Percentiles rank a stretch among this genome's conserved stretches.
Evolutionary conservation across 306 rosid species (phyloP).

Genomic region (Cucumis melo): DNA sequence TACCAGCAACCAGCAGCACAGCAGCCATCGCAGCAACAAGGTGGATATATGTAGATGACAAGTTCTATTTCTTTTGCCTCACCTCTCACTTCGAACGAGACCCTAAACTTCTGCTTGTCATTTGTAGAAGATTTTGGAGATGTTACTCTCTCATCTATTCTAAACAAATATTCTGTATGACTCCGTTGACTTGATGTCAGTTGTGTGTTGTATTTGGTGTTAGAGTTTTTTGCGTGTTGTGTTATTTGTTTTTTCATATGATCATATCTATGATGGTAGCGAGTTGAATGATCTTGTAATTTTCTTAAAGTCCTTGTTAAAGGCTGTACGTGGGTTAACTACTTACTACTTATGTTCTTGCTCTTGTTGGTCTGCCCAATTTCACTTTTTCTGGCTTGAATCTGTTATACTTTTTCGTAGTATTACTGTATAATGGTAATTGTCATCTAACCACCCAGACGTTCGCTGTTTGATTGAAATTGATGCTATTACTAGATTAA

Average conservation of each 20-base stretch:
- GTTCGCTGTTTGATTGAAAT: neutral
- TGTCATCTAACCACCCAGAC: neutral
- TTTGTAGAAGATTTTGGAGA: constrained; percentile 1
- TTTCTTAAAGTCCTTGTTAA: neutral
- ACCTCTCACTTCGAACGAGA: neutral
- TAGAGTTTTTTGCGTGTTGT: neutral
- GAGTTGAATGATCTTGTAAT: neutral
- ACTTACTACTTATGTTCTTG: neutral
- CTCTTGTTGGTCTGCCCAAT: neutral
- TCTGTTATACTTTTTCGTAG: neutral
- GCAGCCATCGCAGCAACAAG: constrained; percentile 67
- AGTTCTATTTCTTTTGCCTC: neutral
- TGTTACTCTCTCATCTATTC: neutral
- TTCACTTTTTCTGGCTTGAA: neutral
- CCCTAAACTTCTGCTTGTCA: neutral
- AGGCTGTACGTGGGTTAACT: neutral
- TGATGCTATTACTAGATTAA: too few relatives aligned
- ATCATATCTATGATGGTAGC: neutral
- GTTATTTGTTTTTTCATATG: constrained; percentile 3
- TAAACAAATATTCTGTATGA: neutral
- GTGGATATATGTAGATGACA: constrained; percentile 52
- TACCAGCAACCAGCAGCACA: constrained; percentile 46
- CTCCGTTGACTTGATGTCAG: neutral
- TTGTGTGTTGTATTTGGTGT: neutral
- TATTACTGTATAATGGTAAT: neutral